Base-by-base conservation (phyloP, 352 stramenopile genomes). In the Phytophthora idaei region DNA sequence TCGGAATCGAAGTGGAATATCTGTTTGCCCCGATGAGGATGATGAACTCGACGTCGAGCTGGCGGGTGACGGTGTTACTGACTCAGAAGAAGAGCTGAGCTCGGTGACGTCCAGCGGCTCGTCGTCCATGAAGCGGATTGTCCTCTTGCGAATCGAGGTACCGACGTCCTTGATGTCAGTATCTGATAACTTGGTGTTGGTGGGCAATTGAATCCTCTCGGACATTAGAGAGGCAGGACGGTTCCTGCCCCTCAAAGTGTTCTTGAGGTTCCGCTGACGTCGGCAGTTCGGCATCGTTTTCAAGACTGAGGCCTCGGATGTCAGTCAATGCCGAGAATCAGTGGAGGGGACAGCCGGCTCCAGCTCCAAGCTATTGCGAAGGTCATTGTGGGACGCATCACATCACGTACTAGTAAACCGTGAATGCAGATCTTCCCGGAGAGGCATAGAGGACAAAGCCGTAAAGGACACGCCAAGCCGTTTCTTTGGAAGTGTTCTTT, bases 1-100 rank as follows among this genome's bases (percentile, higher is more conserved):
- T 17, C 71, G 71, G 46, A 83, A 65, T 11, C 72, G 61, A 28
- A 61, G 28, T 27, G 74, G 68, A 15, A 81, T 64, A 32, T 67
- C 46, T 9, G 25, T 9, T 7, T 55, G 42, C 1, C 11, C 32
- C 4, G 54, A 60, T 14, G 57, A 67, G 14, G 56, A 55, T 10
- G 9, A 52, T 8, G 37, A 51, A 31, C 48, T 56, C 8, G 57
- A 55, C 5, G 45, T 58, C 37, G 64, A 71, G 8, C 50, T 44
- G 25, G 17, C 11, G 11, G 64, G 57, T 25, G 49, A 61, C 4
- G 58, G 45, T 12, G 52, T 28, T 14, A 12, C 21, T 2, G 57
- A 53, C 39, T 48, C 58, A 21, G 49, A 48, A 32, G 48, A 53
- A 5, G 64, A 63, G 11, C 44, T 67, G 21, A 67, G 44, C 34